A percentile compares a stretch with the other conserved stretches of the same genome.
phyloP scores from a whole-genome alignment of 306 rosid genomes.

The Fragaria iinumae region DNA sequence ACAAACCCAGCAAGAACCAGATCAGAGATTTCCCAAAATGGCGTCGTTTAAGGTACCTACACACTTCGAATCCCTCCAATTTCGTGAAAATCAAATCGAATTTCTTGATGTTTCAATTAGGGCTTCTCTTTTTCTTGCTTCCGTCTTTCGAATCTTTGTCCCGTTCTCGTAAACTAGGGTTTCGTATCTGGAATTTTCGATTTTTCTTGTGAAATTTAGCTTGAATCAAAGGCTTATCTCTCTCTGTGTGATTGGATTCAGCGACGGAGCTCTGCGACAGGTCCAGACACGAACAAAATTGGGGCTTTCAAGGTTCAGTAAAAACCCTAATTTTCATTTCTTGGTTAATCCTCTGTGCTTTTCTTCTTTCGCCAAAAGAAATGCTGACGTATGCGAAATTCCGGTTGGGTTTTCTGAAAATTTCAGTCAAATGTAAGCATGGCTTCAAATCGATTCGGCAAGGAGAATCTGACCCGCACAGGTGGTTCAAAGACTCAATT shows the following conservation, averaged over 20 bases:
- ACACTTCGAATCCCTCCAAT: background rate
- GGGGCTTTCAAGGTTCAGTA: conserved; percentile 33
- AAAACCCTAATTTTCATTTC: background rate
- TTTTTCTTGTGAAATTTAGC: background rate
- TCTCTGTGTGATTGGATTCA: conserved; percentile 1
- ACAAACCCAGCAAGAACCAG: background rate
- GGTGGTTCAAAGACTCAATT: conserved; percentile 25
- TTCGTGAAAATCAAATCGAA: background rate
- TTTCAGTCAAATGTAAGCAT: conserved; percentile 44
- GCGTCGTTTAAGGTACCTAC: conserved; percentile 26
- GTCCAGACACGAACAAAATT: conserved; percentile 15
- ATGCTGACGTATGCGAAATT: background rate
- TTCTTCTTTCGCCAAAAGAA: background rate
- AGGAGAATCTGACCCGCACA: conserved; percentile 34
- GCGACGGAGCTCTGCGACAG: conserved; percentile 1
- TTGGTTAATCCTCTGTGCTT: background rate
- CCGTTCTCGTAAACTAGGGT: background rate
- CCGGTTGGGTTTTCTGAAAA: conserved; percentile 19
- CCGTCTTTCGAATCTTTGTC: background rate
- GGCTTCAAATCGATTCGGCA: conserved; percentile 30
- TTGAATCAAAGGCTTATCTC: background rate
- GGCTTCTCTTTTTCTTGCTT: background rate
- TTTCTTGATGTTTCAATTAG: background rate
- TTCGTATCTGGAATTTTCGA: background rate
- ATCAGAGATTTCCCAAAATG: background rate